Base-by-base conservation (phyloP, 805 yeast species). In the Clavispora phyllophila region DNA sequence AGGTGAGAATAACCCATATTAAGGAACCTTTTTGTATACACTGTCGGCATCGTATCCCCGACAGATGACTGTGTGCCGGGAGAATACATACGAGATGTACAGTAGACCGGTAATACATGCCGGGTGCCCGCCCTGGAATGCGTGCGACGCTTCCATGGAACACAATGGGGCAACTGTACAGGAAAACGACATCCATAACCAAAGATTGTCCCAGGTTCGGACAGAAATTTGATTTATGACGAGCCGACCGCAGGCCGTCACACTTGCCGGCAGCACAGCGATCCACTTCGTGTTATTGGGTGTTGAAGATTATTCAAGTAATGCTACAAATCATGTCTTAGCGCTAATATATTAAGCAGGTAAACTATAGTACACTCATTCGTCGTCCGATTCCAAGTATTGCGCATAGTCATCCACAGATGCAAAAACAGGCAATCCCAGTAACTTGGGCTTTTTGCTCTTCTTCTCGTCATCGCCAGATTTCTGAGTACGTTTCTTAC, bases 351-450 rank as follows among this genome's bases (percentile, higher is more conserved):
- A 29, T 29, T 15, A 17, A 8, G 19, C 33, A 29, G 20, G 13
- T 29, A 29, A 29, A 29, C 19, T 29, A 29, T 29, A 29, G 33
- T 29, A 29, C 33, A 29, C 37, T 22, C 25, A 36, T 26, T 81
- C 86, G 40, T 79, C 85, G 23, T 82, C 86, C 13, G 85, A 81
- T 23, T 73, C 73, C 60, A 86, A 65, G 53, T 81, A 82, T 57
- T 86, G 72, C 22, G 91, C 82, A 59, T 88, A 89, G 47, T 86
- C 96, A 33, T 86, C 96, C 9, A 82, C 95, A 36, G 89, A 82
- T 1, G 96, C 97, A 68, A 88, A 90, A 17, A 81, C 72, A 18
- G 97, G 97, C 46, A 90, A 68, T 37, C 75, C 79, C 56, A 77
- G 81, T 55, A 85, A 66, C 61, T 77, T 81, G 36, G 70, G 64